Conservation (phyloP, 257 asterid genomes). For the Solanum ahanhuiri region DNA sequence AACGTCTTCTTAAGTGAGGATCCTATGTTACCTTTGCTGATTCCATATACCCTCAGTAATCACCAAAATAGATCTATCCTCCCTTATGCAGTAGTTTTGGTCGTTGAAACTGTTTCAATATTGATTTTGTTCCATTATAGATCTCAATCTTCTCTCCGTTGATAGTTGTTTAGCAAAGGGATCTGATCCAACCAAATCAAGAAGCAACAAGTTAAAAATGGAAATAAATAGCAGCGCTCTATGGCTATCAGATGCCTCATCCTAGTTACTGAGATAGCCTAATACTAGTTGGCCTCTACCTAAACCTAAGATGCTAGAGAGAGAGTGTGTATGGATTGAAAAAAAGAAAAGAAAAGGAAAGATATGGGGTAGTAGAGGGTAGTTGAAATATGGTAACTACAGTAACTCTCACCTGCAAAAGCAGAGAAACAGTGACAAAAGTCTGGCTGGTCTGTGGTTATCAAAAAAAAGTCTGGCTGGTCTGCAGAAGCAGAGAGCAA, state of each 20-base stretch:
- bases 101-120: neutral
- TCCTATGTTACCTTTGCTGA: slow-evolving; percentile 3
- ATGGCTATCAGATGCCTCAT: neutral
- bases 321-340: neutral
- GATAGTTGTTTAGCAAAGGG: neutral
- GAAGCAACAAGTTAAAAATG: neutral
- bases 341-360: neutral
- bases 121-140: neutral
- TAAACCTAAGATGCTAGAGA: neutral
- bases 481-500: neutral
- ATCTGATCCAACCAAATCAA: neutral
- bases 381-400: neutral
- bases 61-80: neutral
- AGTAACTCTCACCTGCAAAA: neutral
- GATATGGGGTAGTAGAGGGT: neutral
- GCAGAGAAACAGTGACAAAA: neutral
- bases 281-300: neutral
- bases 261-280: neutral
- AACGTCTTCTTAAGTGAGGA: slow-evolving; percentile 59
- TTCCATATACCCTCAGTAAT: neutral
- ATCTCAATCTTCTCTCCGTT: neutral
- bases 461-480: neutral
- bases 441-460: neutral
- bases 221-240: neutral
- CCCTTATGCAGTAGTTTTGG: neutral